Percentiles rank a stretch among this genome's conserved stretches.
phyloP scores from a whole-genome alignment of 2,329 filamentous ascomycete genomes.

The Aaosphaeria arxii region DNA sequence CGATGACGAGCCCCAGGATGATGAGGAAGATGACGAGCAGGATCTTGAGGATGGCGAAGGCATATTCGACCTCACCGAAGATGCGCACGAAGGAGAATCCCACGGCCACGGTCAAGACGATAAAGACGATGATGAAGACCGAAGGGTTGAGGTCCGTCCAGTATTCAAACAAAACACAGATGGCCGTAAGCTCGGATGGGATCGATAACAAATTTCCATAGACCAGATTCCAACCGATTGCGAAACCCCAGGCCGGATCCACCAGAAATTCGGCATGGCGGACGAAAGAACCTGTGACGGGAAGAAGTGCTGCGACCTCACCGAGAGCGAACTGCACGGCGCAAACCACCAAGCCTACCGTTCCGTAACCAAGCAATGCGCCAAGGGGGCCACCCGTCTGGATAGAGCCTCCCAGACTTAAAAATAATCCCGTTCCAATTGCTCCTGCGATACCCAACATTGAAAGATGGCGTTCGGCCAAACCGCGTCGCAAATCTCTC shows the following conservation, averaged over 20 bases:
- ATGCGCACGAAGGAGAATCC: conserved; percentile 27
- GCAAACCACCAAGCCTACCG: conserved; percentile 50
- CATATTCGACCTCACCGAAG: conserved; percentile 47
- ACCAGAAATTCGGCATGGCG: conserved; percentile 51
- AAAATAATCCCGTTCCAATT: conserved; percentile 54
- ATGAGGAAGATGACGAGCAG: conserved; percentile 26
- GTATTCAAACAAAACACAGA: conserved; percentile 22
- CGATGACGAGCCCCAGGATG: conserved; percentile 24
- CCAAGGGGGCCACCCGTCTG: conserved; percentile 52
- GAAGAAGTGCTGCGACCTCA: conserved; percentile 51
- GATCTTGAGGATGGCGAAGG: conserved; percentile 48
- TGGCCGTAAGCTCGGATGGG: conserved; percentile 28
- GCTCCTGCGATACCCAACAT: conserved; percentile 58
- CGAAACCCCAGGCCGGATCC: conserved; percentile 46
- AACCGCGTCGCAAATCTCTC: conserved; percentile 16
- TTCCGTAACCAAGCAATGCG: conserved; percentile 51
- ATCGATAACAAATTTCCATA: conserved; percentile 51
- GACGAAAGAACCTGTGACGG: conserved; percentile 51
- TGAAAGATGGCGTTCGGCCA: conserved; percentile 52
- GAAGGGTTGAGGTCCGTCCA: conserved; percentile 31
- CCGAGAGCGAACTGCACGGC: conserved; percentile 51
- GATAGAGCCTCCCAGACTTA: conserved; percentile 53
- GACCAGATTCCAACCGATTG: conserved; percentile 55
- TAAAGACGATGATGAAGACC: conserved; percentile 32
- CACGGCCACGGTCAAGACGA: conserved; percentile 28